Conservation (phyloP, 805 yeast species). For the Candida tammaniensis region DNA sequence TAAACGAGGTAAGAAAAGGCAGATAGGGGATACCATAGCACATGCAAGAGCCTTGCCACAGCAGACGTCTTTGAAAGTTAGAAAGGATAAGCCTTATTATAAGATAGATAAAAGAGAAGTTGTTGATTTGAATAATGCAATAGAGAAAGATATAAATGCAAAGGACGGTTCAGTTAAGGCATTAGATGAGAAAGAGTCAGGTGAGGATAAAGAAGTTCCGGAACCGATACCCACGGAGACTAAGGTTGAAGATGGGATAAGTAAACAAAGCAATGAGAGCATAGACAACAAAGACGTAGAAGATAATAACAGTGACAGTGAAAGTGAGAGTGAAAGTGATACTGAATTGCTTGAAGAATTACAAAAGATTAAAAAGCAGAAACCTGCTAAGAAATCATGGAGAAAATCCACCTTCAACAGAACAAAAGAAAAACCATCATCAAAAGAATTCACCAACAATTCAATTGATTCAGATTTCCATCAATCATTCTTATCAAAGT, state of each 20-base stretch:
- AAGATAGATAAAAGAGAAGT: conserved; percentile 9
- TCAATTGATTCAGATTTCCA: conserved; percentile 34
- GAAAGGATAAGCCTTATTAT: conserved; percentile 21
- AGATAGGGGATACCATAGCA: conserved; percentile 31
- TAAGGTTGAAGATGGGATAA: conserved; percentile 1
- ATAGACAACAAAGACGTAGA: neutral
- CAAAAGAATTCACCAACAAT: conserved; percentile 26
- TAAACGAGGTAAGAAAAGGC: conserved; percentile 32
- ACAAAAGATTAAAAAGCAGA: conserved; percentile 16
- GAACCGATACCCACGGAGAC: too few relatives aligned
- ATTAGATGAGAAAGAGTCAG: too few relatives aligned
- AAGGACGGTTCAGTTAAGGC: neutral
- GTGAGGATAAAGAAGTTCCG: neutral
- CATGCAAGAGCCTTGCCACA: conserved; percentile 33
- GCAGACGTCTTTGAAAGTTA: conserved; percentile 29
- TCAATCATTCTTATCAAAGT: conserved; percentile 33
- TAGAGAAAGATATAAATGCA: conserved; percentile 8
- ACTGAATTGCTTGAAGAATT: conserved; percentile 19
- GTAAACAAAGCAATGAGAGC: neutral
- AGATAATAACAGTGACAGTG: conserved; percentile 3
- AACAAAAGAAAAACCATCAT: conserved; percentile 1
- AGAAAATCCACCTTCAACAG: conserved; percentile 21
- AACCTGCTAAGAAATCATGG: conserved; percentile 26
- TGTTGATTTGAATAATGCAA: conserved; percentile 21
- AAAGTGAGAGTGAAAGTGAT: conserved; percentile 15